Evolutionary conservation across 1,139 yeast species (phyloP).

Genomic region (Saccharomyces pastorianus): DNA sequence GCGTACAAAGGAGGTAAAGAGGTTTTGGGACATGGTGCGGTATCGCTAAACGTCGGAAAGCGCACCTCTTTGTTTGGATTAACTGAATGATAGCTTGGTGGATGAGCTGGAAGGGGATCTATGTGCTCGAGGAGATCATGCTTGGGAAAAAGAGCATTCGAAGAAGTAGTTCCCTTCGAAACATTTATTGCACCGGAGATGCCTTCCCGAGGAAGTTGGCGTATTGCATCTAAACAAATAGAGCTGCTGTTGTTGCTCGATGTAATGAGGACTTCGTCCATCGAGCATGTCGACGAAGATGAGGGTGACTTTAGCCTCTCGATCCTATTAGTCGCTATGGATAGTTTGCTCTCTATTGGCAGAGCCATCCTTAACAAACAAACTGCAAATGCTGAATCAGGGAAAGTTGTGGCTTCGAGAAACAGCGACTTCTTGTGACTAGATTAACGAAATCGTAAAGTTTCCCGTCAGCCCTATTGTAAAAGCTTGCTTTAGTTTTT

Average conservation of each 20-base stretch:
- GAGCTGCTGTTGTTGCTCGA: conserved; percentile 9
- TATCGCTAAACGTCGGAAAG: conserved; percentile 40
- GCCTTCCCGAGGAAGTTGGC: not conserved
- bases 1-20: conserved; percentile 43
- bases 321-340: conserved; percentile 2
- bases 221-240: conserved; percentile 1
- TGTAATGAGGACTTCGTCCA: conserved; percentile 8
- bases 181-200: not conserved
- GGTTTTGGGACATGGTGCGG: conserved; percentile 19
- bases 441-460: too few relatives aligned
- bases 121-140: conserved; percentile 33
- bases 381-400: conserved; percentile 1
- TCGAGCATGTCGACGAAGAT: conserved; percentile 9
- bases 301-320: conserved; percentile 12
- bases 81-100: conserved; percentile 37
- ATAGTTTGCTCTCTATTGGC: not conserved
- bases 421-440: too few relatives aligned
- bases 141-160: not conserved
- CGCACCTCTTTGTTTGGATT: conserved; percentile 34
- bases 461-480: too few relatives aligned
- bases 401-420: not conserved
- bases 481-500: not conserved
- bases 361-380: not conserved
- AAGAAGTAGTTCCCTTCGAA: not conserved
- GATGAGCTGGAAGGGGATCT: conserved; percentile 43